A percentile compares a stretch with the other conserved stretches of the same genome.
These are phyloP conservation scores for Colletotrichum navitas DNA, from an alignment of 2,329 filamentous ascomycete species.

Conservation along the genomic window DNA sequence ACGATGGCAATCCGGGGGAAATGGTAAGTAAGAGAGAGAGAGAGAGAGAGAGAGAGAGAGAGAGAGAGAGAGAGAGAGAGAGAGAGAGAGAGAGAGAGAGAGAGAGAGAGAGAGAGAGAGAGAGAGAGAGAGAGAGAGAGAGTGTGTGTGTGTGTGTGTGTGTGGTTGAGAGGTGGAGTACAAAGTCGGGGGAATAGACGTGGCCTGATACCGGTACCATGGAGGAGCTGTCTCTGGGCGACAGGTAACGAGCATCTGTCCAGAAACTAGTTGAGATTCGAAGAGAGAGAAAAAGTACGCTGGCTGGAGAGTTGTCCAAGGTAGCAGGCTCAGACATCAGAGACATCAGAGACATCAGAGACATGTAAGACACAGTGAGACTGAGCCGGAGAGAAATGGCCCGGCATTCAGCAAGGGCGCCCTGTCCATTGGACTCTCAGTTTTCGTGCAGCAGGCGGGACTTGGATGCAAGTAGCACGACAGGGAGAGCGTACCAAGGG, in stretches of 20 bases:
- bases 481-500: constrained; percentile 27
- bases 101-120: background rate
- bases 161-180: background rate
- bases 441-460: constrained; percentile 34
- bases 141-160: no score
- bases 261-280: background rate
- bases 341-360: constrained; percentile 17
- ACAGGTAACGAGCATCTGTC: background rate
- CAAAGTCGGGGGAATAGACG: background rate
- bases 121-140: background rate
- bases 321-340: background rate
- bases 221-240: background rate
- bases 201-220: background rate
- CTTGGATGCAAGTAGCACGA: constrained; percentile 5
- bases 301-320: background rate
- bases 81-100: no score
- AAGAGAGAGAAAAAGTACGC: background rate
- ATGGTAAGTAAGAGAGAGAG: background rate
- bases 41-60: background rate
- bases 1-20: constrained; percentile 22
- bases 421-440: constrained; percentile 30
- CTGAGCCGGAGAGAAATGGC: constrained; percentile 9
- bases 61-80: background rate
- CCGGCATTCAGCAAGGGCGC: constrained; percentile 24
- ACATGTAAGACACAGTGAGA: constrained; percentile 30